Evolutionary conservation across 73 alveolate species (phyloP).

Genomic region (Durusdinium trenchii): DNA sequence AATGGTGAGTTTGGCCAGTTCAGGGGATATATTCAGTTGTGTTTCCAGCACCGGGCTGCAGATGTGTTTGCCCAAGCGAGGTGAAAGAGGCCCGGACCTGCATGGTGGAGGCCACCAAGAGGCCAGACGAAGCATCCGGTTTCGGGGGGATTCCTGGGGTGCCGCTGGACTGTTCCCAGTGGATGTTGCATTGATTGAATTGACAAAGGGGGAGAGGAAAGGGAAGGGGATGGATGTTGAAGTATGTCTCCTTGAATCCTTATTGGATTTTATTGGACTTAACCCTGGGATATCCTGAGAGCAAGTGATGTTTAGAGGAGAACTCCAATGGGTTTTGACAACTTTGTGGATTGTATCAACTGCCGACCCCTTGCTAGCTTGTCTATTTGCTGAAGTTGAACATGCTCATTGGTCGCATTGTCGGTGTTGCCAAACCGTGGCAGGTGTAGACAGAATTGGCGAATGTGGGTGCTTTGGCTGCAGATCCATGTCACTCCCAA

Average conservation of each 20-base stretch:
- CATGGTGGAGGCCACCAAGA: conserved; percentile 81
- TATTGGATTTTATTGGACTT: not conserved
- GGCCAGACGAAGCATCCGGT: not conserved
- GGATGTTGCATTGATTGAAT: not conserved
- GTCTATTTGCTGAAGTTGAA: not conserved
- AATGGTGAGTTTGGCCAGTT: no score
- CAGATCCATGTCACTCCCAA: not conserved
- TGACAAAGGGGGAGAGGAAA: not conserved
- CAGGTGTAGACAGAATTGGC: conserved; percentile 91
- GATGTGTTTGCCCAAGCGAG: no score
- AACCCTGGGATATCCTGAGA: not conserved
- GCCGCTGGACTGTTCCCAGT: no score
- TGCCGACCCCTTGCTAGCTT: not conserved
- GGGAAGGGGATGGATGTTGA: no score
- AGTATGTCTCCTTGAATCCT: no score
- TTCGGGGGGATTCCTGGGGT: no score
- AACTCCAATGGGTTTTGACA: no score
- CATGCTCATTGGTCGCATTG: not conserved
- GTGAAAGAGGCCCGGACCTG: conserved; percentile 70
- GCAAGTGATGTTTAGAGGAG: not conserved
- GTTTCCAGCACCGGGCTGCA: no score
- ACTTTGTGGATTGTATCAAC: no score
- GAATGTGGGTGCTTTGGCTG: conserved; percentile 55
- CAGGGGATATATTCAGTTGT: no score
- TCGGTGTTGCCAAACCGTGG: no score